These are phyloP conservation scores for Dactylellina leptospora DNA, from an alignment of 2,329 filamentous ascomycete species.

Conservation along the genomic window DNA sequence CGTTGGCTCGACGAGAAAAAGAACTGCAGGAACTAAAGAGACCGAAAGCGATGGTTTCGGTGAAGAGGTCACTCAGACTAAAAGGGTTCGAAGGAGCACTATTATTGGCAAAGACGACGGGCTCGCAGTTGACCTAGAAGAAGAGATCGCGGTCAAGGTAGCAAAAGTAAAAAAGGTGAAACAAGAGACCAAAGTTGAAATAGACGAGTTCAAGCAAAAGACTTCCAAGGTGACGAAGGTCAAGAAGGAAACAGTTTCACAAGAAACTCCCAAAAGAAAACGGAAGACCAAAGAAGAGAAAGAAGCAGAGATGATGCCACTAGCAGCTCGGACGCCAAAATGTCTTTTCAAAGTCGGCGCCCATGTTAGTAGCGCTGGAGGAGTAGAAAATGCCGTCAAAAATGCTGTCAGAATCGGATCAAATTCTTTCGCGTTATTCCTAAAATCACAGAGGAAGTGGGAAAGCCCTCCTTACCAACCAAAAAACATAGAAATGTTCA, in stretches of 20 bases:
- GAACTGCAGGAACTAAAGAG: conserved; percentile 17
- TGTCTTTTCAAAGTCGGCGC: conserved; percentile 88
- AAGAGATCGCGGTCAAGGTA: conserved; percentile 44
- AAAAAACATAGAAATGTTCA: conserved; percentile 75
- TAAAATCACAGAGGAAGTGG: conserved; percentile 98
- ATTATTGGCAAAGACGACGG: conserved; percentile 27
- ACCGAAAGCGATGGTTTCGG: neutral
- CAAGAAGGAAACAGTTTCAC: conserved; percentile 15
- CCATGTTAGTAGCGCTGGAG: conserved; percentile 88
- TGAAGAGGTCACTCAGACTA: conserved; percentile 15
- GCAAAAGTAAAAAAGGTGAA: conserved; percentile 52
- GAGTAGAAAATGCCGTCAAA: conserved; percentile 84
- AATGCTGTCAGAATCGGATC: conserved; percentile 84
- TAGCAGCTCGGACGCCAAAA: conserved; percentile 74
- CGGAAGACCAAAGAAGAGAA: conserved; percentile 65
- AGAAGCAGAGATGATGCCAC: conserved; percentile 68
- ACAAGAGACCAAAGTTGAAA: conserved; percentile 3
- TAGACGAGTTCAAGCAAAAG: conserved; percentile 5
- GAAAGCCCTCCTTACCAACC: conserved; percentile 77
- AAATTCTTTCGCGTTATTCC: conserved; percentile 92
- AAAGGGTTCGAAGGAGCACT: conserved; percentile 27
- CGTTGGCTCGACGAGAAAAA: conserved; percentile 21
- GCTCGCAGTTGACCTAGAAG: conserved; percentile 17
- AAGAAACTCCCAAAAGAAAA: conserved; percentile 55
- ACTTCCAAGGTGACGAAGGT: conserved; percentile 18